Base-by-base conservation (phyloP, 2,329 filamentous ascomycete genomes). In the Fusarium ramigenum region DNA sequence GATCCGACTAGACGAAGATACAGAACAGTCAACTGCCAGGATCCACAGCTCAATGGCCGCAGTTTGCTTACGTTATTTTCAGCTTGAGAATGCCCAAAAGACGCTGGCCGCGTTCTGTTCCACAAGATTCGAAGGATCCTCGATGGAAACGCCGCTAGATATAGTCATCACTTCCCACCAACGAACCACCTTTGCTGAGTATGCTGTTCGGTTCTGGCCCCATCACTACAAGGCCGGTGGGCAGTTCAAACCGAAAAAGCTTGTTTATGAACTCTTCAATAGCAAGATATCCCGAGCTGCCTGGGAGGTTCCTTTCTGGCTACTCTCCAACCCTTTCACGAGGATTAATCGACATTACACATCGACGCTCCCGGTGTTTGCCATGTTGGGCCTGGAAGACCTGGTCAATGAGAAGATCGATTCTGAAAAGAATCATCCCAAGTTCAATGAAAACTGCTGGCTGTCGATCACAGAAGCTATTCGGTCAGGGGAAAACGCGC, bases 301-400 rank as follows among this genome's bases (percentile, higher is more conserved):
- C 11, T 61, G 59, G 59, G 47, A 61, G 9, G 14, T 61, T 30
- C 19, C 37, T 10, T 61, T 37, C 10, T 61, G 59, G 59, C 11
- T 61, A 9, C 10, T 61, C 0, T 61, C 59, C 3, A 61, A 56
- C 19, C 30, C 59, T 6, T 56, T 61, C 32, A 44, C 59, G 19
- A 56, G 59, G 18, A 61, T 15, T 4, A 15, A 34, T 53, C 47
- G 21, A 1, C 19, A 56, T 16, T 56, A 56, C 37, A 44, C 19
- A 37, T 61, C 59, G 1, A 44, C 19, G 1, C 47, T 61, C 19
- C 59, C 59, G 2, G 19, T 56, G 6, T 61, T 61, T 15, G 39
- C 59, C 21, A 61, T 42, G 39, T 14, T 61, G 19, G 59, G 39
- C 2, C 37, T 61, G 4, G 19, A 37, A 15, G 32, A 44, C 19